Base-by-base conservation (phyloP, 108 stramenopile species). In the Pseudonitzschia pungens region DNA sequence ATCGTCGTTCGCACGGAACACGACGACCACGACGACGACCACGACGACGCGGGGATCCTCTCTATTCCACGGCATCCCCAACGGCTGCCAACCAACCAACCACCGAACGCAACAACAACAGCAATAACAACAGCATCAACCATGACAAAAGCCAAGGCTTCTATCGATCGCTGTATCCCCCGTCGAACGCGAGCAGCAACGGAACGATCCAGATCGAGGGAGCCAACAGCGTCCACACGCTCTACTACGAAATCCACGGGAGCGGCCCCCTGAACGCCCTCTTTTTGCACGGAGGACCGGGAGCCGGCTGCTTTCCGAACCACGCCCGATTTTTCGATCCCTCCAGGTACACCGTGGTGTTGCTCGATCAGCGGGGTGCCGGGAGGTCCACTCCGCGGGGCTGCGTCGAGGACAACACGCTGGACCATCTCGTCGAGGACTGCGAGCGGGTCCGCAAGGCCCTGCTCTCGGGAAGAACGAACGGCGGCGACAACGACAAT, bases 311-410 rank as follows among this genome's bases (percentile, higher is more conserved):
- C 70, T 83, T 70, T 59, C 81, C 87, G 28, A 86, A 84, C 33
- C 87, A 88, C 77, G 87, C 83, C 0, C 83, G 83, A 27, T 92
- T 95, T 77, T 95, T 95, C 72, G 84, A 89, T 78, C 91, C 90
- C 4, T 28, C 65, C 9, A 60, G 78, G 20, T 96, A 92, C 52
- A 77, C 81, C n/a, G 87, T 96, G 14, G 76, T 92, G 7, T 73
- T 91, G 16, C 60, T 97, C 26, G 96, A 97, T 71, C 96, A 97
- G 80, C 71, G 96, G 0, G 96, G 96, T 40, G 92, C 85, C 67
- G 92, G 92, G 53, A 65, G 75, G 53, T 81, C 80, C 58, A 75
- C 72, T 36, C 88, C 91, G 14, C 31, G 43, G 29, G 87, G 82
- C 20, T 77, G 82, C 62, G 66, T 81, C 29, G 31, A 42, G 32